phyloP scores from a whole-genome alignment of 805 yeast genomes.

The Jamesozyma hellenica region DNA sequence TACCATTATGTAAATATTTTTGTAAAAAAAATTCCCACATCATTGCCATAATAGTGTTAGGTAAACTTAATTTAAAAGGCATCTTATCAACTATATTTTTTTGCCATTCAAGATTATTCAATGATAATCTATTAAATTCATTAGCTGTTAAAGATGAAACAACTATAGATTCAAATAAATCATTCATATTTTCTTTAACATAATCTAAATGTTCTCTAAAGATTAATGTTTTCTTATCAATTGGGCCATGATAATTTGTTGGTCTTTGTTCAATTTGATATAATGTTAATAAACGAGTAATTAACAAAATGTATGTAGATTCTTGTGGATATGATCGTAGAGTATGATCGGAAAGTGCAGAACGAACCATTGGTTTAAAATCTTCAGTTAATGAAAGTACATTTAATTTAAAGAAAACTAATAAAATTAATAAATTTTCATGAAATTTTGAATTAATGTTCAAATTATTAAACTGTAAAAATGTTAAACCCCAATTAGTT shows the following conservation, averaged over 20 bases:
- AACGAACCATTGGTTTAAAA: conserved; percentile 25
- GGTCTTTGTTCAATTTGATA: conserved; percentile 41
- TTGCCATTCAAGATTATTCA: conserved; percentile 46
- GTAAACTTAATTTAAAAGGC: conserved; percentile 51
- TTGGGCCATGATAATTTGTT: conserved; percentile 54
- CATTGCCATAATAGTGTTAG: conserved; percentile 51
- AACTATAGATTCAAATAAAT: conserved; percentile 43
- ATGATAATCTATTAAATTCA: conserved; percentile 45
- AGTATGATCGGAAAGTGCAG: conserved; percentile 29
- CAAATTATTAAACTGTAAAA: conserved; percentile 29
- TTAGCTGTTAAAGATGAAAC: conserved; percentile 45
- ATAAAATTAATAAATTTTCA: conserved; percentile 38
- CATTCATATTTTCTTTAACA: conserved; percentile 40
- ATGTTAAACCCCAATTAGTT: conserved; percentile 41
- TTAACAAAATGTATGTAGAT: conserved; percentile 31
- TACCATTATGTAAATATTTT: conserved; percentile 28
- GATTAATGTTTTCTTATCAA: conserved; percentile 54
- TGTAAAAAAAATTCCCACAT: conserved; percentile 29
- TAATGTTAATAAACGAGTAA: conserved; percentile 41
- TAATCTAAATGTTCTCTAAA: conserved; percentile 57
- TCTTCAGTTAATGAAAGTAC: conserved; percentile 31
- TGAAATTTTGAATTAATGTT: conserved; percentile 25
- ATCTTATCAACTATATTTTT: conserved; percentile 39
- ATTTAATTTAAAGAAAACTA: conserved; percentile 38
- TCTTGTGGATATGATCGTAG: conserved; percentile 34